These are phyloP conservation scores for Balansia obtecta DNA, from an alignment of 2,329 filamentous ascomycete genomes.

Conservation along the genomic window DNA sequence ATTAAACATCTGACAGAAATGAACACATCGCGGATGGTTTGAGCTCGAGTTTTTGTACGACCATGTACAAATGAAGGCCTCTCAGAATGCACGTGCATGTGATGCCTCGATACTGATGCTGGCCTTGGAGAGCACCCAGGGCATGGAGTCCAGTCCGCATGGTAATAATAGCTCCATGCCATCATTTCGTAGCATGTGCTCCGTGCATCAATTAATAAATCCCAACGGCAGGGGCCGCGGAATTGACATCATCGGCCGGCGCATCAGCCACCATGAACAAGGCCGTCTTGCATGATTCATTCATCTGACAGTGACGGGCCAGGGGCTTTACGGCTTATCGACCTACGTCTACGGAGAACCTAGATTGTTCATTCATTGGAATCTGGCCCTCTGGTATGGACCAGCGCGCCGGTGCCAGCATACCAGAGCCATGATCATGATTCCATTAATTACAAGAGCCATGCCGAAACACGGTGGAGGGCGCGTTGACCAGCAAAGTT, in stretches of 20 bases:
- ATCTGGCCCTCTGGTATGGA: background rate
- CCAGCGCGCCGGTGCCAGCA: background rate
- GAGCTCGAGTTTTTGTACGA: background rate
- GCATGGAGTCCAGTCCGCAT: too few relatives aligned
- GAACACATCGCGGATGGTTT: background rate
- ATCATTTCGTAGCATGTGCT: too few relatives aligned
- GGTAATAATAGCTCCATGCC: background rate
- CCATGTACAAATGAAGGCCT: too few relatives aligned
- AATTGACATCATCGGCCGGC: background rate
- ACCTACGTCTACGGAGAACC: background rate
- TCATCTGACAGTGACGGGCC: background rate
- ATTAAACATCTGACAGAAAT: slow-evolving; percentile 1
- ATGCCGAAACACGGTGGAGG: too few relatives aligned
- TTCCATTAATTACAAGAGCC: too few relatives aligned
- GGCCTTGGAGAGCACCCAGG: too few relatives aligned
- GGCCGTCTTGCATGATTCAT: background rate
- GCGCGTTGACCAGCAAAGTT: too few relatives aligned
- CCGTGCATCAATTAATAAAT: background rate
- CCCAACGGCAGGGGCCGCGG: background rate
- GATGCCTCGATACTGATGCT: too few relatives aligned
- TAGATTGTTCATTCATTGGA: too few relatives aligned
- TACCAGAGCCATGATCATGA: too few relatives aligned
- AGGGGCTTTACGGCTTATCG: background rate
- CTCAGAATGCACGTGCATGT: too few relatives aligned
- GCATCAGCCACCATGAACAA: background rate